Conservation (phyloP, 1,284 basidiomycete species). For the Athelia sp. region DNA sequence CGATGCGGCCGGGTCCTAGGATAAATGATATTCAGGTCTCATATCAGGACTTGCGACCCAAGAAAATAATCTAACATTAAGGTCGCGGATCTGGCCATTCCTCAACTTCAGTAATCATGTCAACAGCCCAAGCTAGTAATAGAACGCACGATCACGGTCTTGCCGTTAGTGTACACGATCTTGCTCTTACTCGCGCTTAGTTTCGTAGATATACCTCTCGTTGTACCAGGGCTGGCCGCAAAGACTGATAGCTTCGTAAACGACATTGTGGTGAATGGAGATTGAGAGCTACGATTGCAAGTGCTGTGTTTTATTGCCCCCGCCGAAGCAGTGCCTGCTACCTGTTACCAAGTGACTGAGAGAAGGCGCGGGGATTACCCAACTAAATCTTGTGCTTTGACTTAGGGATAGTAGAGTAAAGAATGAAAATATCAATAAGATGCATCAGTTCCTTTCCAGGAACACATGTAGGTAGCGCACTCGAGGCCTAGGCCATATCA, state of each 20-base stretch:
- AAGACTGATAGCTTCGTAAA: slow-evolving; percentile 54
- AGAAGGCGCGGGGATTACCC: no score
- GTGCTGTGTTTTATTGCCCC: no score
- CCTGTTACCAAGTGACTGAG: no score
- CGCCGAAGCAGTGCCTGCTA: no score
- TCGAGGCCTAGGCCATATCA: slow-evolving; percentile 40
- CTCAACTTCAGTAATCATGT: not conserved
- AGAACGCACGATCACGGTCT: slow-evolving; percentile 74
- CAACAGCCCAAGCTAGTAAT: not conserved
- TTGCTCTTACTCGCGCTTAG: slow-evolving; percentile 76
- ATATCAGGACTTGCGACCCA: slow-evolving; percentile 5
- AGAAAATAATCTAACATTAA: slow-evolving; percentile 37
- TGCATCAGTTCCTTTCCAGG: slow-evolving; percentile 18
- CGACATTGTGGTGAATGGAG: slow-evolving; percentile 37
- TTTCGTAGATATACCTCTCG: slow-evolving; percentile 76
- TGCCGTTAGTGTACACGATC: slow-evolving; percentile 84
- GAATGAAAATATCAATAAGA: no score
- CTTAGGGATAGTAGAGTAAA: no score
- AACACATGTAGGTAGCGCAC: no score
- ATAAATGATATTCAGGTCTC: slow-evolving; percentile 6
- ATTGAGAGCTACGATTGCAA: no score
- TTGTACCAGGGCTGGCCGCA: slow-evolving; percentile 72
- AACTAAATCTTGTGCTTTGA: no score
- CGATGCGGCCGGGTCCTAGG: slow-evolving; percentile 53
- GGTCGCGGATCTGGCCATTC: slow-evolving; percentile 51